These are phyloP conservation scores for Fusarium anguioides DNA, from an alignment of 2,329 filamentous ascomycete genomes.

Conservation along the genomic window DNA sequence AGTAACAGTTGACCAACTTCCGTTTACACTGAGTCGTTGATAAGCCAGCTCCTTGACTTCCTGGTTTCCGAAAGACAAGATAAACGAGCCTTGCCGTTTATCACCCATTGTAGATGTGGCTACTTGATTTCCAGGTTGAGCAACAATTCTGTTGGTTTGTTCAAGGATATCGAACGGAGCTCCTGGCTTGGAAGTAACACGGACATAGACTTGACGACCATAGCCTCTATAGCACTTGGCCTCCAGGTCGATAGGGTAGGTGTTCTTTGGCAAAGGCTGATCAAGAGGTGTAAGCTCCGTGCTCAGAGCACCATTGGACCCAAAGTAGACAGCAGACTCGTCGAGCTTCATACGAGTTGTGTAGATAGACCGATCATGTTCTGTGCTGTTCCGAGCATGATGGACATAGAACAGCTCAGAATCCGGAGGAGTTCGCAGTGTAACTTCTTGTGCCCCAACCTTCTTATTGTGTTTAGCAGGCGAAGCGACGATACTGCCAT, in stretches of 20 bases:
- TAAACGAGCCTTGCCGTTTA: neutral
- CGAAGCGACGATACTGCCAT: slow-evolving; percentile 51
- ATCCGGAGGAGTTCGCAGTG: slow-evolving; percentile 42
- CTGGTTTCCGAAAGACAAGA: slow-evolving; percentile 1
- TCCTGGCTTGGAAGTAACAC: slow-evolving; percentile 16
- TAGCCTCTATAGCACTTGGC: slow-evolving; percentile 12
- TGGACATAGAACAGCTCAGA: slow-evolving; percentile 52
- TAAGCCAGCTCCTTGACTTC: slow-evolving; percentile 17
- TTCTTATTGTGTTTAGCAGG: slow-evolving; percentile 36
- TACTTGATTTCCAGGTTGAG: neutral
- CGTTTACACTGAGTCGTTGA: slow-evolving; percentile 23
- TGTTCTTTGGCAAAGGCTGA: slow-evolving; percentile 47
- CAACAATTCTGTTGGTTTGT: slow-evolving; percentile 27
- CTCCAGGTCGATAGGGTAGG: slow-evolving; percentile 46
- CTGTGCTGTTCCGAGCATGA: slow-evolving; percentile 49
- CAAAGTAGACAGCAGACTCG: slow-evolving; percentile 37
- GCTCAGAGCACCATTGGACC: slow-evolving; percentile 45
- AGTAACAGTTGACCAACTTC: slow-evolving; percentile 26
- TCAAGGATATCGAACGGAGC: slow-evolving; percentile 33
- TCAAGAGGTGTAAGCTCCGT: slow-evolving; percentile 48
- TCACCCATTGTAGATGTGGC: neutral
- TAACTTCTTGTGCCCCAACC: slow-evolving; percentile 49
- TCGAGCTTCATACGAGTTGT: slow-evolving; percentile 49
- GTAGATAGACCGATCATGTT: slow-evolving; percentile 45
- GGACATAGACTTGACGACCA: neutral